Evolutionary conservation across 73 alveolate species (phyloP).

Genomic region (Blepharisma stoltei): DNA sequence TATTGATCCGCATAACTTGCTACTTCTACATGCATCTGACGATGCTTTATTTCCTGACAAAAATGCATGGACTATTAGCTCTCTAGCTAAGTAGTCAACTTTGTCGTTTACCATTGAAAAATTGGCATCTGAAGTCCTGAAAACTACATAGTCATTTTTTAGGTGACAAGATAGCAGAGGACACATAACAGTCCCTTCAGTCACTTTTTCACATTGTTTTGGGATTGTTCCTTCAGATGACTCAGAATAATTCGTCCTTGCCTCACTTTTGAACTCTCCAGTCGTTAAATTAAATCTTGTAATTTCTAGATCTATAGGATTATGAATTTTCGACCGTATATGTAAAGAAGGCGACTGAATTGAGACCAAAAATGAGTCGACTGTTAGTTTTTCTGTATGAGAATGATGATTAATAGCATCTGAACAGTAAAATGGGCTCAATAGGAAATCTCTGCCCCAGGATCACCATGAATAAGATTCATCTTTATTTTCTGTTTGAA

Average conservation of each 20-base stretch:
- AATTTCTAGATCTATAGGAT: neutral
- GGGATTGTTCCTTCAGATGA: neutral
- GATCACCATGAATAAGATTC: neutral
- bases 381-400: neutral
- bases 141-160: neutral
- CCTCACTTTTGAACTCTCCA: neutral
- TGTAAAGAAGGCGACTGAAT: neutral
- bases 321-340: neutral
- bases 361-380: neutral
- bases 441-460: slow-evolving; percentile 8
- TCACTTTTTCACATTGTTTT: too few species aligned
- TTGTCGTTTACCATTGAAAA: neutral
- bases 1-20: neutral
- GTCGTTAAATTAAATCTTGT: neutral
- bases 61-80: neutral
- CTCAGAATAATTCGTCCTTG: neutral
- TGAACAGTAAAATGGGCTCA: slow-evolving; percentile 18
- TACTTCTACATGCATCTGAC: neutral
- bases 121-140: neutral
- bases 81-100: neutral
- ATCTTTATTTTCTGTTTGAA: neutral
- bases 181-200: too few species aligned
- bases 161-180: neutral
- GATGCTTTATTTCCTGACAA: neutral
- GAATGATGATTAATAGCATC: neutral